These are phyloP conservation scores for Boechera divaricarpa DNA, from an alignment of 345 rosid genomes.

Conservation along the genomic window DNA sequence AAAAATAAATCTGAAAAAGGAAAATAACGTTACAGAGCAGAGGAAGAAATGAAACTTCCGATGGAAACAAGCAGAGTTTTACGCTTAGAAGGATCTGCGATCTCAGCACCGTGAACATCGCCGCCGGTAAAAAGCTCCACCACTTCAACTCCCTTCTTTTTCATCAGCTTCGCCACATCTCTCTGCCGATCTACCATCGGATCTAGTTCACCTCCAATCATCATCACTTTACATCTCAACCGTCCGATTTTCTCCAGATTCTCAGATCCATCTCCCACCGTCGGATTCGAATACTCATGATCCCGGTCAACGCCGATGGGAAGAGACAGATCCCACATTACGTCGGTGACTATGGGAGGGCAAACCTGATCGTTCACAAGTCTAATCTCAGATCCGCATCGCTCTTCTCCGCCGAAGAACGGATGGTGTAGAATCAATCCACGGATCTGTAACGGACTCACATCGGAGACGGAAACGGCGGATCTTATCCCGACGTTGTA, in stretches of 20 bases:
- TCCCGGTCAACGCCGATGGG: constrained; percentile 62
- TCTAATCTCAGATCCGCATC: constrained; percentile 57
- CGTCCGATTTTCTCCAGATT: constrained; percentile 25
- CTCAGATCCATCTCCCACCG: constrained; percentile 44
- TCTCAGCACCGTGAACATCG: constrained; percentile 51
- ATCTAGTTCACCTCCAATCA: constrained; percentile 53
- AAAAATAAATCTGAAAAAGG: not conserved
- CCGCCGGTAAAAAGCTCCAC: constrained; percentile 42
- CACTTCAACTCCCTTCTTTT: constrained; percentile 51
- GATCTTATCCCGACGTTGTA: constrained; percentile 57
- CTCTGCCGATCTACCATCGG: constrained; percentile 60
- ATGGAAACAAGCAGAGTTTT: constrained; percentile 28
- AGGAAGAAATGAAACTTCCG: constrained; percentile 40
- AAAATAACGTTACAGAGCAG: not conserved
- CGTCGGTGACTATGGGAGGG: constrained; percentile 45
- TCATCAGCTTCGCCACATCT: constrained; percentile 48
- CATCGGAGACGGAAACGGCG: constrained; percentile 2
- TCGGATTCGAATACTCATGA: constrained; percentile 65
- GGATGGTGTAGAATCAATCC: constrained; percentile 69
- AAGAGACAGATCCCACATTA: constrained; percentile 62
- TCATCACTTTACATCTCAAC: constrained; percentile 55
- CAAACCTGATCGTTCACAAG: constrained; percentile 37
- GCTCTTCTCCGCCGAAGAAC: constrained; percentile 60
- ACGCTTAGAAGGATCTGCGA: constrained; percentile 36
- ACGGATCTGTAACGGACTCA: constrained; percentile 57